Evolutionary conservation across 1,284 basidiomycete genomes (phyloP), one percentile per base, ranked within the genome.

Genomic region (Leccinum pachyderme): DNA sequence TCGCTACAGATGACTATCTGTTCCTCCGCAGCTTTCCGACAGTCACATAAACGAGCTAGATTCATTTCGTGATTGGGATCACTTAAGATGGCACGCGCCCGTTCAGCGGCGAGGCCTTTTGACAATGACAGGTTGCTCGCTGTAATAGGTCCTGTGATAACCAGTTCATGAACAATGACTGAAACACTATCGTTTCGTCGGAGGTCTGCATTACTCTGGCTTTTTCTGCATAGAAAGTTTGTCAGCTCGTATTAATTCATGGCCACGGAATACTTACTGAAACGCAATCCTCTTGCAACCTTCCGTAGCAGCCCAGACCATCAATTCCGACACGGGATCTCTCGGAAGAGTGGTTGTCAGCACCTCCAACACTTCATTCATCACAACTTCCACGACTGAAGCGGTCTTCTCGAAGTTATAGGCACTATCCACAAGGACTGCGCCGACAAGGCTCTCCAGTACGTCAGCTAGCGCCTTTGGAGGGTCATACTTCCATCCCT

Each of bases 381-480:
- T 85, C 24, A 83, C 72, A 47, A 73, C 62, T 64, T 84, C 79
- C 33, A 86, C 79, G 9, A 93, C 75, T 3, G 74, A 75, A 15
- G 79, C 79, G 2, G 83, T 81, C 51, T 75, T 80, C 47, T 86
- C 83, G 55, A 90, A 84, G 61, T 91, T 73, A 63, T 87, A 93
- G 12, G 79, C 81, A 8, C 82, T 82, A 72, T 97, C 94, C 47
- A 94, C 80, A 28, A 95, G 79, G 24, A 96, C 78, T 0, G 91
- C 92, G 1, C 91, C 94, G 18, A 95, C 75, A 4, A 95, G 72
- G 51, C 90, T 88, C 73, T 97, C 94, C 53, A 94, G 77, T 4
- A 87, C 79, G 64, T 91, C 89, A 55, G 83, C 86, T 43, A 91
- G 71, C 15, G 81, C 86, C 69, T 93, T 95, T 0, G 92, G 91